A percentile compares a stretch with the other conserved stretches of the same genome.
Conservation (phyloP, 2,329 filamentous ascomycete species). For the Colletotrichum sp. region DNA sequence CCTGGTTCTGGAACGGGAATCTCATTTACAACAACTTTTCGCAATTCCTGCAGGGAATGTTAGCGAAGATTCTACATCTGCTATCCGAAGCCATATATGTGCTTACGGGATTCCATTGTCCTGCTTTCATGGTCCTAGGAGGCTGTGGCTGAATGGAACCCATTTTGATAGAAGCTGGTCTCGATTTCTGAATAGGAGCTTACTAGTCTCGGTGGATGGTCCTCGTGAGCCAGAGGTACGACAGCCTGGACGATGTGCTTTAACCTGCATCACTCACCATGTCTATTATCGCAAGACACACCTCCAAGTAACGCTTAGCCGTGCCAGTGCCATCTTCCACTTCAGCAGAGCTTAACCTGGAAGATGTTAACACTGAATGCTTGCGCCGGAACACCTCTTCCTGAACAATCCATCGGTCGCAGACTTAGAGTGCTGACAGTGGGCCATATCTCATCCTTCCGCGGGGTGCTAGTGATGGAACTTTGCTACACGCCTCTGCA, state of each 20-base stretch:
- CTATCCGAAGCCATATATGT: neutral
- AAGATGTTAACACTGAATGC: neutral
- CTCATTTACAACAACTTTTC: constrained; percentile 40
- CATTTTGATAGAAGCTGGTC: neutral
- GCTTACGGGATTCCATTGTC: constrained; percentile 25
- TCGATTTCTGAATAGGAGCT: neutral
- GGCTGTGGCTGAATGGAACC: neutral
- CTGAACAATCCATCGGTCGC: neutral
- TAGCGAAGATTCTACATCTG: neutral
- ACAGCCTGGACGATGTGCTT: neutral
- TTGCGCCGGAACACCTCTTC: neutral
- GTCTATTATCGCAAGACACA: neutral
- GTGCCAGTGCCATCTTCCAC: neutral
- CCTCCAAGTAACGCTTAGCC: neutral
- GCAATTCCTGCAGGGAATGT: constrained; percentile 18
- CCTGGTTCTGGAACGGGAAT: constrained; percentile 47
- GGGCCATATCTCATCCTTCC: neutral
- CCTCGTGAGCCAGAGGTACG: neutral
- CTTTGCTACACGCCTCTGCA: neutral
- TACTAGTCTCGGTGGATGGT: neutral
- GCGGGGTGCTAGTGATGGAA: neutral
- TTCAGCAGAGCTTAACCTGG: neutral
- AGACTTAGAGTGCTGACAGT: neutral
- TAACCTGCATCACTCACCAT: neutral
- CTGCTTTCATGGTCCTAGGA: constrained; percentile 23